Evolutionary conservation across 495 filamentous ascomycete genomes (phyloP).

Genomic region (Talaromyces liani): DNA sequence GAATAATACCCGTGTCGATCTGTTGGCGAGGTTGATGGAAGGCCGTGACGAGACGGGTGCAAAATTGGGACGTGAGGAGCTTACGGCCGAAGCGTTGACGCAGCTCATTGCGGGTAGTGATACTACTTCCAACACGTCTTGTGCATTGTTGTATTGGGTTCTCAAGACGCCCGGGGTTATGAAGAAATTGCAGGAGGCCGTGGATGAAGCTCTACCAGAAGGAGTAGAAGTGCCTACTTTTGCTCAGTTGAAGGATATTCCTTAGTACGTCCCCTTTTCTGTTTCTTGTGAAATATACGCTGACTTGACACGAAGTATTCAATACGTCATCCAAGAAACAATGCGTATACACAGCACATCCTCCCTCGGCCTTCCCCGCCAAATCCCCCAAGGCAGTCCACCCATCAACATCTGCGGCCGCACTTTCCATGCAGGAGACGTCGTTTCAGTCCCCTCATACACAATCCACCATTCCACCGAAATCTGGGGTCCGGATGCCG

Average conservation of each 20-base stretch:
- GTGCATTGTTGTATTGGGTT: slow-evolving; percentile 75
- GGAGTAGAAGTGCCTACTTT: slow-evolving; percentile 58
- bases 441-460: slow-evolving; percentile 79
- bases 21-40: slow-evolving; percentile 80
- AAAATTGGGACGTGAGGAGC: slow-evolving; percentile 64
- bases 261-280: slow-evolving; percentile 62
- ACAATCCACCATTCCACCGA: slow-evolving; percentile 75
- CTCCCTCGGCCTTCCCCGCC: slow-evolving; percentile 77
- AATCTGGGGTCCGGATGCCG: slow-evolving; percentile 75
- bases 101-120: slow-evolving; percentile 88
- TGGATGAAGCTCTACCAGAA: slow-evolving; percentile 61
- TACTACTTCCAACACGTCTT: slow-evolving; percentile 84
- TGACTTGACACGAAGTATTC: slow-evolving; percentile 34
- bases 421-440: slow-evolving; percentile 66
- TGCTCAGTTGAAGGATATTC: slow-evolving; percentile 65
- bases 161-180: slow-evolving; percentile 65
- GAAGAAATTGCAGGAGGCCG: slow-evolving; percentile 58
- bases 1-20: slow-evolving; percentile 60
- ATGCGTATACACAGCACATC: slow-evolving; percentile 87
- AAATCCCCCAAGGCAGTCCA: slow-evolving; percentile 56
- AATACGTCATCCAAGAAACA: slow-evolving; percentile 78
- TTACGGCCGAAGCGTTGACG: slow-evolving; percentile 83
- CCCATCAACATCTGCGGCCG: slow-evolving; percentile 49
- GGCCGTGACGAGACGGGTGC: slow-evolving; percentile 74
- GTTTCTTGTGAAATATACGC: too few species aligned